phyloP scores from a whole-genome alignment of 768 basidiomycete genomes.

The Naganishia onofrii region DNA sequence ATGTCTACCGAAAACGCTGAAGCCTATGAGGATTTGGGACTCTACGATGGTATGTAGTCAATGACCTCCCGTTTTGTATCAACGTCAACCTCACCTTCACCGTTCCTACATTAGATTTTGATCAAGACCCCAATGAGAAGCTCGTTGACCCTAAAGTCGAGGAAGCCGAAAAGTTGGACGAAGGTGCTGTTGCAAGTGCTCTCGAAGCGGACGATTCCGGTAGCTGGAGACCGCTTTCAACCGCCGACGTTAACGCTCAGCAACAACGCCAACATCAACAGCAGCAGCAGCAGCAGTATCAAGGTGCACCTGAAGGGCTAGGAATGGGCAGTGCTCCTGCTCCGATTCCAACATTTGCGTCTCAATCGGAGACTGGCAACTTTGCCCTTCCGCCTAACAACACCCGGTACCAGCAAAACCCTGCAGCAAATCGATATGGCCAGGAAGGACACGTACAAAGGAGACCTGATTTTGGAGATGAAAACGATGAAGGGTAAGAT shows the following conservation, averaged over 20 bases:
- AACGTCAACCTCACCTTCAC: constrained; percentile 54
- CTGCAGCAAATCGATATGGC: constrained; percentile 19
- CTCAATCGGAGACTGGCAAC: constrained; percentile 55
- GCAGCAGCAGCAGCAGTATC: constrained; percentile 26
- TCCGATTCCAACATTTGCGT: constrained; percentile 6
- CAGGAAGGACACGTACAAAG: constrained; percentile 30
- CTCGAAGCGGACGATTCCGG: constrained; percentile 60
- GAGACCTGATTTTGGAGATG: constrained; percentile 66
- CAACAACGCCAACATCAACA: constrained; percentile 32
- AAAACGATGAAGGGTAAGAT: constrained; percentile 98
- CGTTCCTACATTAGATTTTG: constrained; percentile 60
- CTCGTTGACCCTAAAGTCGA: constrained; percentile 37
- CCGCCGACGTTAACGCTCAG: constrained; percentile 9
- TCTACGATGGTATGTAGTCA: constrained; percentile 70
- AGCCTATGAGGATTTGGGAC: constrained; percentile 65
- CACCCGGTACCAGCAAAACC: constrained; percentile 28
- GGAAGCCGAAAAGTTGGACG: constrained; percentile 45
- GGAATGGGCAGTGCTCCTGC: not conserved
- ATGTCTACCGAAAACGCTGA: constrained; percentile 33
- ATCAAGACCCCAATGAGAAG: constrained; percentile 44
- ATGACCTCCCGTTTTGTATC: not conserved
- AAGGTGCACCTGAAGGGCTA: not conserved
- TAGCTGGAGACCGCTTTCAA: constrained; percentile 40
- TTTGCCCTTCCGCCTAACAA: constrained; percentile 55
- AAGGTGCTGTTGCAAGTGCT: constrained; percentile 45